Base-by-base conservation (phyloP, 495 filamentous ascomycete genomes). In the Xylaria sp. region DNA sequence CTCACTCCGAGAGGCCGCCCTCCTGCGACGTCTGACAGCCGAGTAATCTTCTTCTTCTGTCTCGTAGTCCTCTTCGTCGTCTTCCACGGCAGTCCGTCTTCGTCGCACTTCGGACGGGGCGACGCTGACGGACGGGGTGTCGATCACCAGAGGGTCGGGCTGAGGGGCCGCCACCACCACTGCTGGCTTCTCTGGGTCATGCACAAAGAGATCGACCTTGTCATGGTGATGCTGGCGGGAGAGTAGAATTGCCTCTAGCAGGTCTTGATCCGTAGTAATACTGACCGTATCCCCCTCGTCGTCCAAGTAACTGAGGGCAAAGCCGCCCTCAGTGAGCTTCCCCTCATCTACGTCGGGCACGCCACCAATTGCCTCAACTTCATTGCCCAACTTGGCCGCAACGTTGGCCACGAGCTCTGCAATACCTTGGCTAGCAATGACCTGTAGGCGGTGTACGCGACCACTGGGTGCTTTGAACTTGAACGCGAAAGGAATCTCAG, bases 391-490 rank as follows among this genome's bases (percentile, higher is more conserved):
- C 81, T 98, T 99, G 43, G 90, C 88, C 17, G 88, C 88, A 4
- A 99, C 94, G 69, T 86, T 90, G 33, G 87, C 81, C 41, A 98
- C 90, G 46, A 99, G 88, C 55, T 96, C 91, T 46, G 85, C 89
- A 70, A 99, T 88, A 67, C 96, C 96, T 58, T 91, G 88, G 50
- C 91, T 87, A 14, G 94, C 90, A 71, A 90, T 82, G 6, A 98
- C 91, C 76, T 97, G 96, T 11, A 98, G 85, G 48, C 97, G 90
- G 81, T 98, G 97, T 33, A 98, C 94, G 50, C 96, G 92, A 52
- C 97, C 96, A 79, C 93, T 96, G 19, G 97, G 96, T 5, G 96
- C 95, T 84, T 99, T 98, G 88, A 99, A 99, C 80, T 99, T 99
- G 90, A 99, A 98, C 31, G 95, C 88, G 83, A 98, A 99, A 0